These are phyloP conservation scores for Pleoardoris graminearum DNA, from an alignment of 2,329 filamentous ascomycete species.

Conservation along the genomic window DNA sequence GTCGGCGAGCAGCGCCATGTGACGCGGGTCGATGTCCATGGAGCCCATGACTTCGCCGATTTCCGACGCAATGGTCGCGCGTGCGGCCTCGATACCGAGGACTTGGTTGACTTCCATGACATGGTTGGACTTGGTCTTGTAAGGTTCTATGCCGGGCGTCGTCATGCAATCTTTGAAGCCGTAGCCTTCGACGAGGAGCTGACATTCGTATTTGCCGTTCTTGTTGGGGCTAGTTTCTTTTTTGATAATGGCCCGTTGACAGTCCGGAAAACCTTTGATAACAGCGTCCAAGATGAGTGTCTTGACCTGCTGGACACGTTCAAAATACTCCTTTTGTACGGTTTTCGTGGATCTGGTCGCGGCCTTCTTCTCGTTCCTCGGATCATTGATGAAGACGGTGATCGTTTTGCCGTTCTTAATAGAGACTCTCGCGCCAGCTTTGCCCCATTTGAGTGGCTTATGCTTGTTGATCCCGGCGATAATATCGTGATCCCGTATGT, in stretches of 20 bases:
- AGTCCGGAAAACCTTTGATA: slow-evolving; percentile 86
- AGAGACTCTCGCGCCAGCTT: slow-evolving; percentile 61
- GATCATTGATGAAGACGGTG: slow-evolving; percentile 69
- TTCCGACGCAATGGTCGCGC: slow-evolving; percentile 84
- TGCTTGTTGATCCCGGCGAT: slow-evolving; percentile 74
- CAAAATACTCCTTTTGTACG: slow-evolving; percentile 64
- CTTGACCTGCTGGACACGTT: slow-evolving; percentile 83
- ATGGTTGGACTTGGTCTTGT: slow-evolving; percentile 75
- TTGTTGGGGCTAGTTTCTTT: slow-evolving; percentile 71
- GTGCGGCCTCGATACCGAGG: slow-evolving; percentile 92
- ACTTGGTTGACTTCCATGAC: slow-evolving; percentile 88
- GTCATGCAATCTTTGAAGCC: slow-evolving; percentile 88
- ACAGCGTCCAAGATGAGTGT: slow-evolving; percentile 79
- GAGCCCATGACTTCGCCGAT: slow-evolving; percentile 87
- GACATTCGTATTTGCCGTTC: slow-evolving; percentile 60
- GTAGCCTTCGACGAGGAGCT: slow-evolving; percentile 86
- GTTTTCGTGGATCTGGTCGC: slow-evolving; percentile 35
- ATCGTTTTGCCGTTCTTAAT: slow-evolving; percentile 55
- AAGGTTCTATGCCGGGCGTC: slow-evolving; percentile 85
- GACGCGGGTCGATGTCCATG: slow-evolving; percentile 95
- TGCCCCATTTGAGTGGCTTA: slow-evolving; percentile 78
- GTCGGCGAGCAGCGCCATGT: slow-evolving; percentile 96
- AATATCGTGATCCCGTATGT: slow-evolving; percentile 75
- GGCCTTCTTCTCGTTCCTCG: slow-evolving; percentile 31
- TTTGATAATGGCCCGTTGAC: slow-evolving; percentile 84